Conservation (phyloP, 768 basidiomycete species). For the Termitomyces sp. region DNA sequence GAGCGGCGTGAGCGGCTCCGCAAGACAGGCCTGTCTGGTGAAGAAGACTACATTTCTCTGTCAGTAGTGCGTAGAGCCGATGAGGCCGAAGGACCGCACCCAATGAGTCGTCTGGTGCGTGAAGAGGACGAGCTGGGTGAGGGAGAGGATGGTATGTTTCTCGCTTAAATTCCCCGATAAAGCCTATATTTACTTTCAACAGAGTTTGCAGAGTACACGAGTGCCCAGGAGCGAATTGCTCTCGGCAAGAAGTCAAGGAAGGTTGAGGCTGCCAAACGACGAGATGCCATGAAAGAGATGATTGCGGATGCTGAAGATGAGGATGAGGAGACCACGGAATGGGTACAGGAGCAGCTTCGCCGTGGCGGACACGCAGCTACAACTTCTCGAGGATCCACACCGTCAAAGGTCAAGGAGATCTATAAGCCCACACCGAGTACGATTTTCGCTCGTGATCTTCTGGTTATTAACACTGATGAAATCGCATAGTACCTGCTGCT, state of each 20-base stretch:
- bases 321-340: slow-evolving; percentile 81
- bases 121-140: slow-evolving; percentile 89
- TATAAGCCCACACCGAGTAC: slow-evolving; percentile 75
- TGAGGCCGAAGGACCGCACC: slow-evolving; percentile 67
- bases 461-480: slow-evolving; percentile 10
- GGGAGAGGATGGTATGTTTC: slow-evolving; percentile 74
- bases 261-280: slow-evolving; percentile 57
- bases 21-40: slow-evolving; percentile 35
- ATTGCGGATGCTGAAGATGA: slow-evolving; percentile 79
- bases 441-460: slow-evolving; percentile 7
- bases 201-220: slow-evolving; percentile 88
- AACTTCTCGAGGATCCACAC: slow-evolving; percentile 23
- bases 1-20: slow-evolving; percentile 71
- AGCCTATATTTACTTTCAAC: not conserved
- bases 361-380: slow-evolving; percentile 59
- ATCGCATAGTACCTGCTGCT: slow-evolving; percentile 54
- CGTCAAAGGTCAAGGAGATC: slow-evolving; percentile 40
- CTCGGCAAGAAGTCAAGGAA: slow-evolving; percentile 81
- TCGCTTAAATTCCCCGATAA: not conserved
- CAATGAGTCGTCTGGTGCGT: slow-evolving; percentile 73
- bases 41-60: slow-evolving; percentile 76
- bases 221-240: slow-evolving; percentile 81
- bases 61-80: slow-evolving; percentile 57
- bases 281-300: slow-evolving; percentile 72
- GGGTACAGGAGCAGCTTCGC: slow-evolving; percentile 81